These are phyloP conservation scores for Mayamaea pseudoterrestris DNA, from an alignment of 108 stramenopile genomes.

Conservation along the genomic window DNA sequence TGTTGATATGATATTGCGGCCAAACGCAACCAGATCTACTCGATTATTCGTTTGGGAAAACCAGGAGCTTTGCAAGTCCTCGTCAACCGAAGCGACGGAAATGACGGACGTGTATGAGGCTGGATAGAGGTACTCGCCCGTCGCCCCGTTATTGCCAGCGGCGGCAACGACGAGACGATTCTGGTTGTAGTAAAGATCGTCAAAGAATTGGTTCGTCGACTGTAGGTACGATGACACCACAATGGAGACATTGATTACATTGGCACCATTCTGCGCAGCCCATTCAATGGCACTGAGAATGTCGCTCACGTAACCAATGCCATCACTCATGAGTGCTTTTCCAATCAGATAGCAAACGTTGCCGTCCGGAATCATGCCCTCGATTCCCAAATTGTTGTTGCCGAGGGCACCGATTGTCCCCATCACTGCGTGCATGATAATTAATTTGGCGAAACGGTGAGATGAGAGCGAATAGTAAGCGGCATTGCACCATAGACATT, in stretches of 20 bases:
- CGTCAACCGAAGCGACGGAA: constrained; percentile 21
- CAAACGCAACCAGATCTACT: constrained; percentile 25
- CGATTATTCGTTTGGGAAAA: constrained; percentile 23
- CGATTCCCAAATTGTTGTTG: constrained; percentile 2
- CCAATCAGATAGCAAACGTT: constrained; percentile 1
- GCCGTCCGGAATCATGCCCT: not conserved
- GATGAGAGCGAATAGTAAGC: too few species aligned
- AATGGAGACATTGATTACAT: constrained; percentile 24
- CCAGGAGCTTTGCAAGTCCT: not conserved
- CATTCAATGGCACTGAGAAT: not conserved
- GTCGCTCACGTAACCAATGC: not conserved
- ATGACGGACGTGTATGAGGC: constrained; percentile 25
- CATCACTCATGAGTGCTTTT: not conserved
- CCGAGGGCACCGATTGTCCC: constrained; percentile 2
- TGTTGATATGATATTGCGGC: constrained; percentile 13
- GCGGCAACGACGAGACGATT: constrained; percentile 24
- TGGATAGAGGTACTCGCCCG: constrained; percentile 14
- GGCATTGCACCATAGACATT: too few species aligned
- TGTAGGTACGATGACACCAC: too few species aligned
- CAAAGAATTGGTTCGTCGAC: too few species aligned
- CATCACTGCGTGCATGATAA: too few species aligned
- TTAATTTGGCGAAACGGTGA: too few species aligned
- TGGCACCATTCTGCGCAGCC: constrained; percentile 12
- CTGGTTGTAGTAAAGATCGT: too few species aligned
- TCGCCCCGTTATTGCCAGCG: constrained; percentile 28